Evolutionary conservation across 495 filamentous ascomycete genomes (phyloP).

Genomic region (Neohortaea acidophila): DNA sequence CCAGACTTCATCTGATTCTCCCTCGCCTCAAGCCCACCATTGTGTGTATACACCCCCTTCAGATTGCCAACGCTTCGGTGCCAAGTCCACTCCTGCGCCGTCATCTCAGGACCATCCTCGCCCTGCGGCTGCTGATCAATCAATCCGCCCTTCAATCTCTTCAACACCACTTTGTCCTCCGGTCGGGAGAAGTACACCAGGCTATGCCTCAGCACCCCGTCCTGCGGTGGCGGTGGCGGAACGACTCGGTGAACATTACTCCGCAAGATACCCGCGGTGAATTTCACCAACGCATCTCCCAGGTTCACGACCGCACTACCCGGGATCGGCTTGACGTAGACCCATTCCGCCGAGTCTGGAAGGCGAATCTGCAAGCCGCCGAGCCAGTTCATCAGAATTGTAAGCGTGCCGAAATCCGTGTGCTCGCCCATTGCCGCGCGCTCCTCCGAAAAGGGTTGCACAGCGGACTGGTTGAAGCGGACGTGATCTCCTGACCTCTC

Average conservation of each 20-base stretch:
- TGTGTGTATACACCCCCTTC: constrained; percentile 14
- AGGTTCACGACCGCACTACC: constrained; percentile 50
- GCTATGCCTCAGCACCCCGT: constrained; percentile 36
- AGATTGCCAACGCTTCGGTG: constrained; percentile 8
- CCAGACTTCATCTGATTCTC: constrained; percentile 1
- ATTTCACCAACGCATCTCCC: constrained; percentile 50
- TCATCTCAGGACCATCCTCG: constrained; percentile 10
- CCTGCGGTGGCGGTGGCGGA: constrained; percentile 40
- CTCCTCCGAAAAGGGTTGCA: constrained; percentile 5
- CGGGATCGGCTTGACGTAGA: constrained; percentile 43
- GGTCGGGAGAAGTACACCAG: constrained; percentile 49
- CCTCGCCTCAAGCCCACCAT: constrained; percentile 9
- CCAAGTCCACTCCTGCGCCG: constrained; percentile 15
- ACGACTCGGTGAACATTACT: constrained; percentile 51
- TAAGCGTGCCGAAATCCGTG: constrained; percentile 37
- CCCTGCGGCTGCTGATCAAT: constrained; percentile 21
- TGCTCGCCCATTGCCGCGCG: constrained; percentile 8
- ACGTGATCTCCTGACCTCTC: constrained; percentile 14
- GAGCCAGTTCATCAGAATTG: constrained; percentile 45
- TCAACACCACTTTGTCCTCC: constrained; percentile 40
- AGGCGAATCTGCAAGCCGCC: constrained; percentile 44
- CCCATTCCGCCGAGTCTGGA: constrained; percentile 32
- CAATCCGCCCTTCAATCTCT: constrained; percentile 29
- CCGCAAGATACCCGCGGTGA: constrained; percentile 43
- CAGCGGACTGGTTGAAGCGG: constrained; percentile 9